Evolutionary conservation across 169 alveolate species (phyloP).

Genomic region (Cryptosporidium muris): DNA sequence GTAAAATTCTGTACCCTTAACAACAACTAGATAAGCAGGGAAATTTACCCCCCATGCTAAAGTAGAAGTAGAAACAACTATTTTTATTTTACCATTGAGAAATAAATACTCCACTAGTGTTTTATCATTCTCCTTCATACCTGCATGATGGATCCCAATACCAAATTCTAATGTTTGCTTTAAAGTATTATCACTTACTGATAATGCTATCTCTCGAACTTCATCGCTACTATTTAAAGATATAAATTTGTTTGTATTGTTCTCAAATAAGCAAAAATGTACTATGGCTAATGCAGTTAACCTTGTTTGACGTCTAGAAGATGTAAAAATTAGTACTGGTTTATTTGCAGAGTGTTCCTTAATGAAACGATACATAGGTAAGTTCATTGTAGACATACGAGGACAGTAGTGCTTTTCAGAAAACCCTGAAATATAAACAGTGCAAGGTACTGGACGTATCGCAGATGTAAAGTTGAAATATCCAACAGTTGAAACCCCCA

Average conservation of each 20-base stretch:
- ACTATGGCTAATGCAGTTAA: slow-evolving; percentile 93
- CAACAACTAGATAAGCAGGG: slow-evolving; percentile 98
- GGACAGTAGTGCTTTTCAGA: slow-evolving; percentile 94
- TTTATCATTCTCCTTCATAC: slow-evolving; percentile 93
- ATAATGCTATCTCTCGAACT: slow-evolving; percentile 18
- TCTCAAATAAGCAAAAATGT: slow-evolving; percentile 78
- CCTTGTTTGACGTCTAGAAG: slow-evolving; percentile 97
- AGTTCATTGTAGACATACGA: slow-evolving; percentile 96
- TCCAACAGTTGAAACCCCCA: slow-evolving; percentile 94
- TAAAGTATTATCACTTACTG: slow-evolving; percentile 87
- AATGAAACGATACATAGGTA: slow-evolving; percentile 92
- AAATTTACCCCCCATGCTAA: slow-evolving; percentile 99
- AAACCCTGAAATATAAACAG: slow-evolving; percentile 90
- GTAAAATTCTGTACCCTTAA: slow-evolving; percentile 95
- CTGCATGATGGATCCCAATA: slow-evolving; percentile 98
- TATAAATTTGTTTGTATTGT: slow-evolving; percentile 72
- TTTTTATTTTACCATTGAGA: slow-evolving; percentile 89
- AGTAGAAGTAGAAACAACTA: slow-evolving; percentile 97
- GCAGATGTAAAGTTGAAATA: slow-evolving; percentile 97
- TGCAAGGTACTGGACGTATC: slow-evolving; percentile 97
- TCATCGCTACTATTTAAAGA: slow-evolving; percentile 4
- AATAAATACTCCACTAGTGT: slow-evolving; percentile 95
- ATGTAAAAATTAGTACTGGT: slow-evolving; percentile 96
- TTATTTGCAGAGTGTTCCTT: slow-evolving; percentile 90
- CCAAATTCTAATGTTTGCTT: slow-evolving; percentile 90